Evolutionary conservation across 305 asterid genomes (phyloP).

Genomic region (Fraxinus angustifolia): DNA sequence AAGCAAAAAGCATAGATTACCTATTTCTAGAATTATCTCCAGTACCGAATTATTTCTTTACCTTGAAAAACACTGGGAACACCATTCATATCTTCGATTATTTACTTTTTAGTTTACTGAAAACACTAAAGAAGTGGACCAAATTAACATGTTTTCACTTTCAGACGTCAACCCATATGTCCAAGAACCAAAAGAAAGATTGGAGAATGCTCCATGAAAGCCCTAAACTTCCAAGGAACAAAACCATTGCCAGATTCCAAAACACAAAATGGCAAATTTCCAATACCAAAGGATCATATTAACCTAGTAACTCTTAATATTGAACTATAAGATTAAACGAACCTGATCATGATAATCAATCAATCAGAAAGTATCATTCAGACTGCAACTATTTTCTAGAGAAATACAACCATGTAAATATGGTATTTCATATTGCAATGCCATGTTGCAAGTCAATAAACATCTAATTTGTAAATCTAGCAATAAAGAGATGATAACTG

Average conservation of each 20-base stretch:
- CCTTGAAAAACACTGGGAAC: not conserved
- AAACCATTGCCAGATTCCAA: not conserved
- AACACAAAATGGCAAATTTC: not conserved
- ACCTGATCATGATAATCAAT: not conserved
- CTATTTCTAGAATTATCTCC: not conserved
- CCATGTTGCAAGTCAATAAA: not conserved
- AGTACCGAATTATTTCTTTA: not conserved
- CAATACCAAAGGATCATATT: not conserved
- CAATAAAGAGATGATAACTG: not conserved
- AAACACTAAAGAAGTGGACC: not conserved
- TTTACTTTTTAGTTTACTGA: not conserved
- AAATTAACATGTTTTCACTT: not conserved
- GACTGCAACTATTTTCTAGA: not conserved
- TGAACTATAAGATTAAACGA: not conserved
- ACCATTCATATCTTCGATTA: not conserved
- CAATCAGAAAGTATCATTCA: not conserved
- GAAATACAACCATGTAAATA: not conserved
- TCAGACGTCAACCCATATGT: not conserved
- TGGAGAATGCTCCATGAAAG: not conserved
- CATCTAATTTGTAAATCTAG: not conserved
- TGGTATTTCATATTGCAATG: not conserved
- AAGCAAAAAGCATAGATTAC: not conserved
- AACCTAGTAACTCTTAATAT: not conserved
- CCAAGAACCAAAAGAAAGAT: not conserved
- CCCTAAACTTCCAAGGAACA: not conserved